Evolutionary conservation across 345 rosid species (phyloP).

Genomic region (Citrus unshiu): DNA sequence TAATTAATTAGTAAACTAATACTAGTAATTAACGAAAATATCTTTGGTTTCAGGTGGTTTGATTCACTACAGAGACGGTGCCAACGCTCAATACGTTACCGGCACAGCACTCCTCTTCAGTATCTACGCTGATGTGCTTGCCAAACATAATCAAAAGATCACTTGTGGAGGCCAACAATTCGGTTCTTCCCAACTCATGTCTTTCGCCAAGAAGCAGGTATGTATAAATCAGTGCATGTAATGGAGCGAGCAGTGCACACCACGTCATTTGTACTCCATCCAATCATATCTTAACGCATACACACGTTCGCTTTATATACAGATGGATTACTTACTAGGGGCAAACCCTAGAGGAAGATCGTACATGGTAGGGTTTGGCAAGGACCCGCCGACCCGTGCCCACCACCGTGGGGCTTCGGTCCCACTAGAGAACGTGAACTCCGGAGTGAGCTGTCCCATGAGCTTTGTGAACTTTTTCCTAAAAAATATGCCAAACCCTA

Average conservation of each 20-base stretch:
- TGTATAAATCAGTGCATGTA: too few species aligned
- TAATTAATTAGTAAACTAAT: too few species aligned
- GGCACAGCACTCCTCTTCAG: constrained; percentile 54
- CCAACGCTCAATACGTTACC: constrained; percentile 78
- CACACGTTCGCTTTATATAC: constrained; percentile 7
- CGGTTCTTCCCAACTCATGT: constrained; percentile 42
- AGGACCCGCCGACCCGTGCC: constrained; percentile 70
- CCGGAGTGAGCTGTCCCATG: constrained; percentile 42
- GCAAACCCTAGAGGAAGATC: constrained; percentile 75
- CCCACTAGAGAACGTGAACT: constrained; percentile 19
- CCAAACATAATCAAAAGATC: constrained; percentile 39
- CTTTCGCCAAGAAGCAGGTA: constrained; percentile 73
- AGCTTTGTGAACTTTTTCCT: constrained; percentile 60
- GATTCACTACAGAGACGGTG: constrained; percentile 83
- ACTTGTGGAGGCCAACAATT: constrained; percentile 50
- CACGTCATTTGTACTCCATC: not conserved
- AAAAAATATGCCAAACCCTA: constrained; percentile 52
- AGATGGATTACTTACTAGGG: constrained; percentile 86
- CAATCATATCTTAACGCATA: not conserved
- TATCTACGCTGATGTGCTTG: constrained; percentile 51
- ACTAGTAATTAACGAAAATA: too few species aligned
- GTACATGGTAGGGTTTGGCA: constrained; percentile 86
- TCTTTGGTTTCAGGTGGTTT: constrained; percentile 50
- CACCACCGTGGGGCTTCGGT: constrained; percentile 91
- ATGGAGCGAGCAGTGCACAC: not conserved